Evolutionary conservation across 805 yeast species (phyloP), one percentile per base, ranked within the genome.

Genomic region (Suhomyces faveliae): DNA sequence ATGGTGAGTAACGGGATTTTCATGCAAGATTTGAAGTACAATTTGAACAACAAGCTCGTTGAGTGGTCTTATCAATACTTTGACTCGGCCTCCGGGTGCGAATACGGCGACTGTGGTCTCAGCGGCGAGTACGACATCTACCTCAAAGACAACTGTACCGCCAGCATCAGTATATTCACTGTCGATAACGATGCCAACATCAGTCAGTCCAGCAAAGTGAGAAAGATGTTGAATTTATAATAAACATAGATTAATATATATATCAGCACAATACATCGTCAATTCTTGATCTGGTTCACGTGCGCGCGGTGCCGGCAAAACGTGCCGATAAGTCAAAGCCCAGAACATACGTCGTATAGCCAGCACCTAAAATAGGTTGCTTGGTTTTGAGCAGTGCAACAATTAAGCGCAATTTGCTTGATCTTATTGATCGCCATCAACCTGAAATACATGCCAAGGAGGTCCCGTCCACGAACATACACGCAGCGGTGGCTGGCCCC

Each of bases 141-240:
- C 43, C 42, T 47, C 22, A 21, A 40, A 7, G 35, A 41, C 48
- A 50, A 51, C 24, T 80, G 84, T 66, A 60, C 67, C 50, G 51
- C 77, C 19, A 57, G 81, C 4, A 67, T 79, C 50, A 64, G 78
- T 40, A 67, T 70, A n/a, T 78, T 78, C 64, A 65, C 76, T 24
- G 63, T 77, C 54, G 84, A 79, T 58, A 62, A 67, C 51, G 79
- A 73, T 56, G 76, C 78, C 24, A 58, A 54, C 42, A 24, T 48
- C 10, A 49, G 49, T 17, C 54, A 59, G 22, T 51, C 59, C 30
- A 40, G 49, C 17, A 50, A 48, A 43, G 62, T 59, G n/a, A 20
- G 42, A 12, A 40, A 15, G 19, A 6, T 23, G 5, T 10, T 43
- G 8, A 25, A 22, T 19, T 30, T 43, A 30, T 43, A 17, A 25